Base-by-base conservation (phyloP, 352 stramenopile species). In the Phytophthora meadii region DNA sequence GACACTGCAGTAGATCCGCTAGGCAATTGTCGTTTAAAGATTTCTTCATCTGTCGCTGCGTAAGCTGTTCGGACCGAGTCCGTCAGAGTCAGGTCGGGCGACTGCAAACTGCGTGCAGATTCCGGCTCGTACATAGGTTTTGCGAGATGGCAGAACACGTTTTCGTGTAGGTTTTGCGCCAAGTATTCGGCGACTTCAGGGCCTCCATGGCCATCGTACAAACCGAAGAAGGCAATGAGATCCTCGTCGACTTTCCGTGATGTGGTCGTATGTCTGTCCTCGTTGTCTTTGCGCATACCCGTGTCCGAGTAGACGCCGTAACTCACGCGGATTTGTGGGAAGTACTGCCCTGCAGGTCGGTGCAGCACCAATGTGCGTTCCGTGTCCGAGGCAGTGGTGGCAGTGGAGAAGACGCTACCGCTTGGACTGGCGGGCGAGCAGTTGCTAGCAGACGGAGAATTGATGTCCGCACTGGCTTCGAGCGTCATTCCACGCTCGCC, bases 161-260 rank as follows among this genome's bases (percentile, higher is more conserved):
- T 71, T 27, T 69, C 47, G 34, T 93, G 81, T 4, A 96, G 67
- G 40, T 90, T 76, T 17, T 83, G 42, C 7, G 79, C 65, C 40
- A 96, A 44, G 36, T 89, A 88, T 28, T 91, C 80, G 41, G 82
- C 81, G 5, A 96, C 84, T 46, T 87, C 75, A 4, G 79, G 37
- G 19, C 88, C 88, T 45, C 82, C 84, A 60, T 96, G 88, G 37
- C 88, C 88, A 62, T 96, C 88, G 62, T 92, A 96, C 1, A 96
- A 63, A n/a, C 82, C 88, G 55, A 96, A 94, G 61, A 88, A 96
- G 27, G 82, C 86, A 12, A 92, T 74, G 1, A 82, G 72, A 17
- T 94, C 77, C 60, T 92, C 68, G 39, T 76, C 46, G 5, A 90
- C 72, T 51, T 46, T 68, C n/a, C 77, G 70, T 28, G 82, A 79